Evolutionary conservation across 768 basidiomycete genomes (phyloP), one percentile per base, ranked within the genome.

Genomic region (Pleurotus sapidus): DNA sequence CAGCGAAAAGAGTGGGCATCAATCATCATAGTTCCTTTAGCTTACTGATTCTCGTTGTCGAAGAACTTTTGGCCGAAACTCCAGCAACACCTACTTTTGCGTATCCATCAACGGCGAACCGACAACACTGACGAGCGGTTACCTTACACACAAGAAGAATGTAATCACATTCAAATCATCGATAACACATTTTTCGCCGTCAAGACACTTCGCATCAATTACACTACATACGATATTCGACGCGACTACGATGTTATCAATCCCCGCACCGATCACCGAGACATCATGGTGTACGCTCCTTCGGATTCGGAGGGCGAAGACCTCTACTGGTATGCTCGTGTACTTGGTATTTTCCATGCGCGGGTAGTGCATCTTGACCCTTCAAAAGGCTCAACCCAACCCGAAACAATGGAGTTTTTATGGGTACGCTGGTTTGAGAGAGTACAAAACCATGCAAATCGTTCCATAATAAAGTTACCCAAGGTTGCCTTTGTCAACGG

Each of bases 401-500:
- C 18, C 37, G 40, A 1, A 51, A 63, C 45, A 48, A 59, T 38
- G n/a, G n/a, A n/a, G n/a, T 59, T 65, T 49, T 14, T 65, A 38
- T 59, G 61, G 65, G 64, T 65, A 38, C 17, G 59, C 23, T 56
- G 58, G 59, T 51, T 61, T 11, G 42, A 4, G 3, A 42, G 12
- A 4, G 12, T 14, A 18, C 12, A n/a, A n/a, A n/a, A n/a, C n/a
- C n/a, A n/a, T n/a, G n/a, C n/a, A n/a, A n/a, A n/a, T n/a, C 40
- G 12, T 3, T 42, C 40, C 9, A 4, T 3, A 18, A 18, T 18
- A 9, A 42, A 42, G 9, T 64, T 77, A 0, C 71, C 67, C 27
- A 57, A 64, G 1, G 37, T 79, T 42, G 67, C 67, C 2, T 82
- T 77, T 53, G 56, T 80, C 2, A 58, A 69, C 0, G 38, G 60